Evolutionary conservation across 2,329 filamentous ascomycete species (phyloP), one percentile per base, ranked within the genome.

Genomic region (Colletotrichum truncatum): DNA sequence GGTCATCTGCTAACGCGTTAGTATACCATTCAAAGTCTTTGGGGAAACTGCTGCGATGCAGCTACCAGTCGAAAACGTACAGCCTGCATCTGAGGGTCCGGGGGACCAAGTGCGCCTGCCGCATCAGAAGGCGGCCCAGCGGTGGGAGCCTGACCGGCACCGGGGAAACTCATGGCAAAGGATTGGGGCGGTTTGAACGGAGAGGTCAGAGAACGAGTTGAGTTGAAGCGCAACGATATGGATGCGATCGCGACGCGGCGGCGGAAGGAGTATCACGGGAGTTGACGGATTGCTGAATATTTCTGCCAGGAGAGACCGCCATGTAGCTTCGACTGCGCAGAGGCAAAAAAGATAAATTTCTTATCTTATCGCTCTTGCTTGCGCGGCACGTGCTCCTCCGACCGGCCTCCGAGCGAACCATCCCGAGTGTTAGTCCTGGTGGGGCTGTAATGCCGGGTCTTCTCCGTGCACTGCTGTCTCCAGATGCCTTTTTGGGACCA

Each of bases 1-100:
- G 85, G 93, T 89, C 82, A 97, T 91, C 92, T 96, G 7, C 70
- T 48, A 43, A 53, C 28, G 49, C 49, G 38, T 67, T 9, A 66
- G 43, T 55, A n/a, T 4, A 11, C 21, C 9, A 8, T n/a, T n/a
- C n/a, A n/a, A n/a, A n/a, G n/a, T n/a, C n/a, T n/a, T n/a, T n/a
- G n/a, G n/a, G n/a, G n/a, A n/a, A n/a, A n/a, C n/a, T n/a, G n/a
- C n/a, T n/a, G n/a, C n/a, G n/a, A n/a, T n/a, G n/a, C n/a, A n/a
- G n/a, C n/a, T n/a, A n/a, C n/a, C n/a, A n/a, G n/a, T n/a, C n/a
- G 36, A 52, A 39, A 5, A 75, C 81, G 54, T 74, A 85, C 82
- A 57, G 79, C 80, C 68, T 87, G 87, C 69, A 87, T 77, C 53
- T 81, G 82, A 21, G 85, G 82, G 62, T 88, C 85, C 60, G 84